Evolutionary conservation across 352 stramenopile genomes (phyloP).

Genomic region (Phytopythium ostracodes): DNA sequence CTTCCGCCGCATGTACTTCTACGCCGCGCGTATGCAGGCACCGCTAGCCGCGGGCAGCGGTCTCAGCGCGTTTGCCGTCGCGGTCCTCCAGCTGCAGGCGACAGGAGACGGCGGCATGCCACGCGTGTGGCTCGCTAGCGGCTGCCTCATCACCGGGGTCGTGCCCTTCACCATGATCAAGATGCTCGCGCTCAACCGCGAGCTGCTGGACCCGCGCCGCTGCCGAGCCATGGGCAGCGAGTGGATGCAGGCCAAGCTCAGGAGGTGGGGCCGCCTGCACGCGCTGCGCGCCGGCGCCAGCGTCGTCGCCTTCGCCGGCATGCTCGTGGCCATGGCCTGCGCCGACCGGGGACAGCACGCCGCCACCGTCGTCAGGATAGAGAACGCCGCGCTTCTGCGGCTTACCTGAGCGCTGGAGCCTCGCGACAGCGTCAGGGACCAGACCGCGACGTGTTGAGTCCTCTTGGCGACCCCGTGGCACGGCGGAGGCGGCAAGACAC

Average conservation of each 20-base stretch:
- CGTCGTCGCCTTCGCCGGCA: constrained; percentile 47
- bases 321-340: constrained; percentile 59
- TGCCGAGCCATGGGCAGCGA: constrained; percentile 30
- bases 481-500: background rate
- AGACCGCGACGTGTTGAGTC: too few species aligned
- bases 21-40: constrained; percentile 59
- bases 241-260: constrained; percentile 55
- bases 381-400: background rate
- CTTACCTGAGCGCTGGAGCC: background rate
- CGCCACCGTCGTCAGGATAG: background rate
- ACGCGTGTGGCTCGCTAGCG: constrained; percentile 51
- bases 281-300: constrained; percentile 46
- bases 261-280: constrained; percentile 52
- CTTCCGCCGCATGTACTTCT: constrained; percentile 79
- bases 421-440: background rate
- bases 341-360: constrained; percentile 15
- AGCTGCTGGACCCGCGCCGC: constrained; percentile 45
- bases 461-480: too few species aligned
- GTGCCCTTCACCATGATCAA: constrained; percentile 63
- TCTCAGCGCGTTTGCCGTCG: constrained; percentile 41
- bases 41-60: constrained; percentile 55
- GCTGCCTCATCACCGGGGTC: constrained; percentile 48
- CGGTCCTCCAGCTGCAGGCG: constrained; percentile 31
- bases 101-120: constrained; percentile 23
- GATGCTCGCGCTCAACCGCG: constrained; percentile 64